Evolutionary conservation across 768 basidiomycete genomes (phyloP).

Genomic region (Galerina marginata): DNA sequence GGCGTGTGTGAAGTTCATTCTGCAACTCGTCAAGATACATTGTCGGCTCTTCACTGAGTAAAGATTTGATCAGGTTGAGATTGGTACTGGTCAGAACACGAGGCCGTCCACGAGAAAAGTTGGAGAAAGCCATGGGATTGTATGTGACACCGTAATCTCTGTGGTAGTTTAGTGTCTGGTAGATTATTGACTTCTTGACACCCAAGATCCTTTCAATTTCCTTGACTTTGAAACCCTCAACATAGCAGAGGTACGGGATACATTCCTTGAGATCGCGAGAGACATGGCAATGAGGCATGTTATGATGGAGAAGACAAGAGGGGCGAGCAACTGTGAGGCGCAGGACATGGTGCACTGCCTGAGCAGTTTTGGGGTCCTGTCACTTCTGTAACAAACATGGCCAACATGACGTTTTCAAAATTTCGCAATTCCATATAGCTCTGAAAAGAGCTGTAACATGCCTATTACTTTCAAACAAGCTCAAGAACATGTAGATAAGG

Average conservation of each 20-base stretch:
- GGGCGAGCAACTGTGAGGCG: neutral
- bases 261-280: conserved; percentile 17
- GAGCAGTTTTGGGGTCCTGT: neutral
- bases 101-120: neutral
- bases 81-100: neutral
- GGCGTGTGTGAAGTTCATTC: conserved; percentile 7
- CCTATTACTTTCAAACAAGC: too few relatives aligned
- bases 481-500: too few relatives aligned
- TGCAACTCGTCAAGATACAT: conserved; percentile 20
- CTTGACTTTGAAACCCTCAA: conserved; percentile 14
- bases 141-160: conserved; percentile 12
- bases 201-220: conserved; percentile 16
- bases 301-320: neutral
- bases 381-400: neutral
- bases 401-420: neutral
- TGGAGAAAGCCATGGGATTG: conserved; percentile 3
- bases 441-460: conserved; percentile 13
- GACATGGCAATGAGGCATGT: conserved; percentile 8
- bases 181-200: conserved; percentile 17
- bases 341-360: neutral
- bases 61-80: conserved; percentile 6
- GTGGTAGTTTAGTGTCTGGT: conserved; percentile 6
- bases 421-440: conserved; percentile 2
- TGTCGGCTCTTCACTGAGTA: neutral
- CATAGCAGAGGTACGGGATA: conserved; percentile 14